These are phyloP conservation scores for Penicillium sp. DNA, from an alignment of 2,329 filamentous ascomycete genomes.

Conservation along the genomic window DNA sequence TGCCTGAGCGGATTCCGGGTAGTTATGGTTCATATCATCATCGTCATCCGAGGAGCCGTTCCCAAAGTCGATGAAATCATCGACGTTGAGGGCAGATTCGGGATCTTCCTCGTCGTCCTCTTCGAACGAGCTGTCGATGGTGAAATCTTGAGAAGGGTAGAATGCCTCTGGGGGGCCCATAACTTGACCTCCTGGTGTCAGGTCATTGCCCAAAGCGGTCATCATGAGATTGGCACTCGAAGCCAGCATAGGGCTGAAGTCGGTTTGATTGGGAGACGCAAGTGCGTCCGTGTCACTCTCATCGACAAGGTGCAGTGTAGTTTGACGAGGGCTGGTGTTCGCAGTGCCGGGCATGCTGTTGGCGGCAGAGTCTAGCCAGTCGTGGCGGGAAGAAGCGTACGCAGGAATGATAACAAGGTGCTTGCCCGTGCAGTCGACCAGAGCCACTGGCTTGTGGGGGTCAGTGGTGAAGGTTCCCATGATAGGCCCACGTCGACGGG, in stretches of 20 bases:
- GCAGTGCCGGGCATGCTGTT: conserved; percentile 45
- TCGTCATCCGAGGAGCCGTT: conserved; percentile 62
- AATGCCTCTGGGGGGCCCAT: conserved; percentile 75
- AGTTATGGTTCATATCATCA: conserved; percentile 51
- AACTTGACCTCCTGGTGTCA: conserved; percentile 58
- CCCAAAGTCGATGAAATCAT: conserved; percentile 72
- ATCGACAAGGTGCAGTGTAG: conserved; percentile 42
- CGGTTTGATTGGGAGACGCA: conserved; percentile 37
- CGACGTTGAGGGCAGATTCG: conserved; percentile 61
- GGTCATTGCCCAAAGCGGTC: conserved; percentile 62
- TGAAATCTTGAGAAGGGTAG: conserved; percentile 64
- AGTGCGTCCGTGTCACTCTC: conserved; percentile 49
- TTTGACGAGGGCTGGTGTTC: conserved; percentile 44
- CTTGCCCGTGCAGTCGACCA: conserved; percentile 51
- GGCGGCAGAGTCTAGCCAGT: conserved; percentile 46
- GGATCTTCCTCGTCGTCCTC: conserved; percentile 67
- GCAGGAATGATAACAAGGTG: conserved; percentile 51
- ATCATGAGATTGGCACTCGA: conserved; percentile 77
- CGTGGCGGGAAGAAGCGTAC: conserved; percentile 48
- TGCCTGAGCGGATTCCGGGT: conserved; percentile 45
- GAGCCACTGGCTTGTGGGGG: conserved; percentile 49
- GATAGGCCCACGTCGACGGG: conserved; percentile 47
- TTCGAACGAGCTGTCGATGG: conserved; percentile 60
- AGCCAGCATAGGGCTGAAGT: conserved; percentile 59
- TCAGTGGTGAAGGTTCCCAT: conserved; percentile 52